Evolutionary conservation across 208 protist genomes (phyloP), one percentile per base, ranked within the genome.

Genomic region (Leishmania mexicana): DNA sequence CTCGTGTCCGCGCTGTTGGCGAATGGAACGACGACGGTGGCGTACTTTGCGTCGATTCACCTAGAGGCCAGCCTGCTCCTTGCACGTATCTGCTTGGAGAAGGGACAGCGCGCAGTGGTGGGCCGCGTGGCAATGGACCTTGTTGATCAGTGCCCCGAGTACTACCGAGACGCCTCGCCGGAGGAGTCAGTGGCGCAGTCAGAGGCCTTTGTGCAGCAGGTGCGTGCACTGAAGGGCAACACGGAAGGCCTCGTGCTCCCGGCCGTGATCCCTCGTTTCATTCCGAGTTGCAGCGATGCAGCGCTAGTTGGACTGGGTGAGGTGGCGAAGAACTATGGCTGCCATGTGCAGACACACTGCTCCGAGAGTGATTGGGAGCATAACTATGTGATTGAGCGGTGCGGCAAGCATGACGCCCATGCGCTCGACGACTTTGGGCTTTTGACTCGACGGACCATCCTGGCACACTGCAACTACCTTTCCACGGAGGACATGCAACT

Each of bases 201-300:
- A 0, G 88, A 92, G 74, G 70, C 38, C 5, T 98, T 98, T 81
- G 87, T 97, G 70, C 73, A 92, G 54, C 68, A 81, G 79, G 86
- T 96, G 17, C 86, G 81, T 28, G 83, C 77, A 45, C 45, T 96
- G 47, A 78, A 84, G 0, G 81, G 89, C 65, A 95, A 96, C 78
- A 78, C 88, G 0, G 75, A 65, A 5, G 64, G 83, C 4, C 87
- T 97, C 17, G 92, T 97, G 13, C 83, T 87, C 13, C 98, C 98
- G 21, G 85, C 98, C 19, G 81, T 99, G 7, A 96, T 95, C 35
- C 98, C 98, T 15, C 92, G 98, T 60, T 99, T 99, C 88, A 95
- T 98, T 74, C 97, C 97, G 28, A 95, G 97, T 28, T 99, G 98
- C 89, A 93, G 84, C 19, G 68, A 87, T 42, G 89, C 93, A 81